Base-by-base conservation (phyloP, 2,329 filamentous ascomycete species). In the Pseudogymnoascus pannorum region DNA sequence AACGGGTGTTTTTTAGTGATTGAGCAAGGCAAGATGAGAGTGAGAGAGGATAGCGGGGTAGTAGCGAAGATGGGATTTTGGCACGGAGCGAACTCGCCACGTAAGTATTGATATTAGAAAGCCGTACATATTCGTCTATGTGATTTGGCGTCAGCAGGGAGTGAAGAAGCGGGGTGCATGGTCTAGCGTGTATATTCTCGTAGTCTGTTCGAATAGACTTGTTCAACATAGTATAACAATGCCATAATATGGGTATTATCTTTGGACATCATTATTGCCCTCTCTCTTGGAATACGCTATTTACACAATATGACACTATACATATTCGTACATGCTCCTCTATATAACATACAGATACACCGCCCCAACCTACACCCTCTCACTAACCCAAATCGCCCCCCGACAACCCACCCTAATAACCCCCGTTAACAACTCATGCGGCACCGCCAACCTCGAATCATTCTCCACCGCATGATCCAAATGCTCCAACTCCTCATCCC, bases 401-500 rank as follows among this genome's bases (percentile, higher is more conserved):
- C 89, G 83, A 74, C 94, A 99, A 1, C 94, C 94, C n/a, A 89
- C 84, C 60, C 92, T 81, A 68, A 99, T 97, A 6, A 92, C 82
- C 48, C 88, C 89, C 0, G 92, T 96, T 65, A 99, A 78, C 61
- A 96, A 76, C 79, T 93, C 92, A 74, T 97, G 93, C 29, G 93
- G 92, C 73, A 87, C 84, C 5, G 94, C 94, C 75, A 92, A 86
- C 75, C 94, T 91, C 2, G 92, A 88, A 76, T 97, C 93, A 71
- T 97, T 88, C 73, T 94, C 88, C 18, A 99, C 88, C 0, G 94
- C 94, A 76, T 96, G 89, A 73, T 99, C 94, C 66, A 99, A 77
- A 78, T 99, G 94, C 79, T 99, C 94, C 62, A 99, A 77, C 77
- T 99, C 94, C 76, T 99, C 94, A 72, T 99, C 94, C 22, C 94